Conservation (phyloP, 129 eudicot genomes). For the Erigeron canadensis region DNA sequence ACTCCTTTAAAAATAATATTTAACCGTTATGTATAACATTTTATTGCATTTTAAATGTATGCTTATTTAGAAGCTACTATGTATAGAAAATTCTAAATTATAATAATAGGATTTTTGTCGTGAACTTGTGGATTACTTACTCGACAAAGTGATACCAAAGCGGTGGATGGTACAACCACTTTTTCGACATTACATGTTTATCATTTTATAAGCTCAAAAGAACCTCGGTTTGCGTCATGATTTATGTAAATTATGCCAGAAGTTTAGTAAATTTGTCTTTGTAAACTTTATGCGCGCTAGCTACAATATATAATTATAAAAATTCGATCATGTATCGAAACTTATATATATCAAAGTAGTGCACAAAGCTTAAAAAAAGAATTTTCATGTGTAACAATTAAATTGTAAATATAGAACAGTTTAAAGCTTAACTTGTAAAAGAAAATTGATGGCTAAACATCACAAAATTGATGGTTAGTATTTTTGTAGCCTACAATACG, state of each 20-base stretch:
- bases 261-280: conserved; percentile 16
- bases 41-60: too few species aligned
- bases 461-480: too few species aligned
- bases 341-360: too few species aligned
- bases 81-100: not conserved
- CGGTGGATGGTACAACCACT: conserved; percentile 17
- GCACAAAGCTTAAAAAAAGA: not conserved
- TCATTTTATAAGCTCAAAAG: not conserved
- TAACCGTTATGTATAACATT: too few species aligned
- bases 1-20: too few species aligned
- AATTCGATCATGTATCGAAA: conserved; percentile 7
- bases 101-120: not conserved
- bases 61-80: too few species aligned
- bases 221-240: conserved; percentile 31
- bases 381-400: not conserved
- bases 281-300: not conserved
- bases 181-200: not conserved
- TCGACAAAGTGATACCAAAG: conserved; percentile 29
- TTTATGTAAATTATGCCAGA: conserved; percentile 23
- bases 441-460: too few species aligned
- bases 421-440: too few species aligned
- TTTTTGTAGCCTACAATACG: too few species aligned
- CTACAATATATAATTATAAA: not conserved
- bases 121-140: conserved; percentile 10
- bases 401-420: not conserved